Conservation (phyloP, 192 early-diverging fungal species). For the Coemansia sp. region DNA sequence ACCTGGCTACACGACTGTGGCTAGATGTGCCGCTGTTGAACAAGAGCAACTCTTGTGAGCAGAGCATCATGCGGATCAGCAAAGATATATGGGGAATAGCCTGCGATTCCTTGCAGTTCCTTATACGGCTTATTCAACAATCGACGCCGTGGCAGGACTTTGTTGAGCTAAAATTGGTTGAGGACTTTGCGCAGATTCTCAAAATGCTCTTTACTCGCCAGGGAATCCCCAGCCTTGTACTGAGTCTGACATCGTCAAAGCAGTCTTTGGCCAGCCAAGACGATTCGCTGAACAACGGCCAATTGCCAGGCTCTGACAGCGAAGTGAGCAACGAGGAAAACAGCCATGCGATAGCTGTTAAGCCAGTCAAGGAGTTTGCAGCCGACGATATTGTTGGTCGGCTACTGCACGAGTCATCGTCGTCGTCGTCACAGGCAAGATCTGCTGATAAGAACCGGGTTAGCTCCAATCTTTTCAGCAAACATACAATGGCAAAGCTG, state of each 20-base stretch:
- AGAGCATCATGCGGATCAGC: constrained; percentile 4
- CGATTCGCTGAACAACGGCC: neutral
- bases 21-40: constrained; percentile 2
- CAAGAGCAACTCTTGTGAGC: neutral
- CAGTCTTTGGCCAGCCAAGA: neutral
- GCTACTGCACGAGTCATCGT: constrained; percentile 19
- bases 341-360: neutral
- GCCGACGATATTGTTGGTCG: constrained; percentile 17
- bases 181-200: constrained; percentile 13
- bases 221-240: neutral
- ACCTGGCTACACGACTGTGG: constrained; percentile 34
- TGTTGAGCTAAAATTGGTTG: constrained; percentile 12
- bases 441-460: neutral
- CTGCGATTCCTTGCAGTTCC: constrained; percentile 19
- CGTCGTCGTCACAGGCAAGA: constrained; percentile 8
- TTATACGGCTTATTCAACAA: constrained; percentile 20
- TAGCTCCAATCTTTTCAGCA: constrained; percentile 19
- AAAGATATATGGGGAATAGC: constrained; percentile 41
- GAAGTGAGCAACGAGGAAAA: neutral
- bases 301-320: neutral
- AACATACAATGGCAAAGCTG: constrained; percentile 10
- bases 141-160: constrained; percentile 9
- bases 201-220: neutral
- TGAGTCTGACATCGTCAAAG: neutral
- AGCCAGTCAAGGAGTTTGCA: neutral